Evolutionary conservation across 2,329 filamentous ascomycete species (phyloP).

Genomic region (Arthrobotrys conoides): DNA sequence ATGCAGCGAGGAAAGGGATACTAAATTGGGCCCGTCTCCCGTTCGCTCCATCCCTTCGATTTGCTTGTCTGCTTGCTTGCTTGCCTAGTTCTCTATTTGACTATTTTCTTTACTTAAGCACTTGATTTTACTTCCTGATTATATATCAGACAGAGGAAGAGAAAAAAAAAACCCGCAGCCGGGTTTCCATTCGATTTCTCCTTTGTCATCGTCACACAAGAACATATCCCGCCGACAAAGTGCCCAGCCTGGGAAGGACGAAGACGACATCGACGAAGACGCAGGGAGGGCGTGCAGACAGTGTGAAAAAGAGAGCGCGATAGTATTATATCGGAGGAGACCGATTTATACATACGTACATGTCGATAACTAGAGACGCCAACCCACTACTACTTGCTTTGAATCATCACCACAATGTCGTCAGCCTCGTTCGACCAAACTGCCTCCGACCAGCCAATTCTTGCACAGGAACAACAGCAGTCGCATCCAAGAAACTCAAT

Average conservation of each 20-base stretch:
- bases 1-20: slow-evolving; percentile 40
- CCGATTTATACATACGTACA: slow-evolving; percentile 7
- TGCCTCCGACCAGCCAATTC: slow-evolving; percentile 18
- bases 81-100: not conserved
- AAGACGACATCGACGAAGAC: slow-evolving; percentile 30
- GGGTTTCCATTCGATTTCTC: slow-evolving; percentile 5
- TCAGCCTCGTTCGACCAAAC: slow-evolving; percentile 17
- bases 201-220: slow-evolving; percentile 38
- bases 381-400: not conserved
- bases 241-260: not conserved
- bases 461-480: slow-evolving; percentile 9
- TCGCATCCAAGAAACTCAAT: slow-evolving; percentile 53
- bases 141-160: no score
- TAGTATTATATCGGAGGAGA: slow-evolving; percentile 14
- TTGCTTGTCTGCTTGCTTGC: not conserved
- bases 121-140: not conserved
- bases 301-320: not conserved
- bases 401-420: slow-evolving; percentile 22
- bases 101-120: not conserved
- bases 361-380: no score
- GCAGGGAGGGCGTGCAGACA: slow-evolving; percentile 43
- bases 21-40: slow-evolving; percentile 35
- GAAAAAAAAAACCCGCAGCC: slow-evolving; percentile 27
- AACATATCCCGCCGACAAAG: slow-evolving; percentile 4
- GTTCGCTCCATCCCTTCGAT: slow-evolving; percentile 24